phyloP scores from a whole-genome alignment of 2,329 filamentous ascomycete species.

The Penicillium sp. region DNA sequence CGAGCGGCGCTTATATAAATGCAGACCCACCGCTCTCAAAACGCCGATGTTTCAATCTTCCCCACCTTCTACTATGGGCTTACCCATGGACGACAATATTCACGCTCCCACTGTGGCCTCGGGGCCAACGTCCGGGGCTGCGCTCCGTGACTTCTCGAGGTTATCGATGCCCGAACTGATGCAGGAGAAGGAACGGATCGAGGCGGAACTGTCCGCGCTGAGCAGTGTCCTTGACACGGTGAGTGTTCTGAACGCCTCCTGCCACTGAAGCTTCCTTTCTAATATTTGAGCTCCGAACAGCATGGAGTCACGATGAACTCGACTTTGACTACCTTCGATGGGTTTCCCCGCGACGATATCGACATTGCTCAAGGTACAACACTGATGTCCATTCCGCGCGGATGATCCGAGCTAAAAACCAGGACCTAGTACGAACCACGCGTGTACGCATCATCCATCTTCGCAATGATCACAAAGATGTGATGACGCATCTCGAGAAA shows the following conservation, averaged over 20 bases:
- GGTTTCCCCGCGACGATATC: conserved; percentile 86
- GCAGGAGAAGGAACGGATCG: conserved; percentile 73
- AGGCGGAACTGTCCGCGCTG: conserved; percentile 79
- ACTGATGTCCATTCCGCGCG: not conserved
- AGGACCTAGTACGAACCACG: conserved; percentile 72
- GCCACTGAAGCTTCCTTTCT: conserved; percentile 2
- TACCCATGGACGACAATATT: conserved; percentile 58
- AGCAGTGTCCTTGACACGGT: conserved; percentile 85
- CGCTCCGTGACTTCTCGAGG: conserved; percentile 57
- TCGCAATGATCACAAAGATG: conserved; percentile 84
- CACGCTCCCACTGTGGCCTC: conserved; percentile 69
- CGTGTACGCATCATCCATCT: conserved; percentile 81
- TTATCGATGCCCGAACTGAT: conserved; percentile 74
- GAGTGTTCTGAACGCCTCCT: conserved; percentile 28
- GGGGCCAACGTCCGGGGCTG: conserved; percentile 60
- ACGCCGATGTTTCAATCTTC: conserved; percentile 15
- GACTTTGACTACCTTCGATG: conserved; percentile 76
- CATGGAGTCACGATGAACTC: conserved; percentile 93
- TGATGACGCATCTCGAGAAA: conserved; percentile 79
- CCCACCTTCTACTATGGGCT: conserved; percentile 42
- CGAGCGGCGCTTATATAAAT: conserved; percentile 21
- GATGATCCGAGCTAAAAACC: conserved; percentile 8
- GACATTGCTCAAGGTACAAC: conserved; percentile 82
- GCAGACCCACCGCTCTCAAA: conserved; percentile 12
- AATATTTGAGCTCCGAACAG: conserved; percentile 43